These are phyloP conservation scores for Dunaliella sp. DNA, from an alignment of 139 green algal genomes.

Conservation along the genomic window DNA sequence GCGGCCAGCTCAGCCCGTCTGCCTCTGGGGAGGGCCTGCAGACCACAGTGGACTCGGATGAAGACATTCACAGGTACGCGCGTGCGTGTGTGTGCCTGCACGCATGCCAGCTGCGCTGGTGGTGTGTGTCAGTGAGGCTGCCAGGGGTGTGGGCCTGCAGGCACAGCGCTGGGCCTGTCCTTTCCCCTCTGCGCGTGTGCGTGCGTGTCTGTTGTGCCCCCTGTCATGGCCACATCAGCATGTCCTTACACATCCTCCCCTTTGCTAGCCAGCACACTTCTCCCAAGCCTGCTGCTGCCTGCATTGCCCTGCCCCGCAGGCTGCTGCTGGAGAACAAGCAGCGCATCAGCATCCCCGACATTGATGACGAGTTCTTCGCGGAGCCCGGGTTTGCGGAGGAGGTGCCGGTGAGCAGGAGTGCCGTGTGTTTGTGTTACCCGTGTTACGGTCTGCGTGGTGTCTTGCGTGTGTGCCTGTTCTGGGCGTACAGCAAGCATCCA, in stretches of 20 bases:
- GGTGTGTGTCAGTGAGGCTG: too few relatives aligned
- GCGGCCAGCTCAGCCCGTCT: too few relatives aligned
- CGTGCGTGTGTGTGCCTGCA: neutral
- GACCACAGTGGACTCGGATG: too few relatives aligned
- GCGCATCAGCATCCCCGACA: slow-evolving; percentile 31
- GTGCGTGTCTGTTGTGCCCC: too few relatives aligned
- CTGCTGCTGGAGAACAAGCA: slow-evolving; percentile 39
- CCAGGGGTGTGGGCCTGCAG: neutral
- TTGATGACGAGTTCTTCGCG: slow-evolving; percentile 39
- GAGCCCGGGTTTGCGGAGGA: neutral
- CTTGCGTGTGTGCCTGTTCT: slow-evolving; percentile 1
- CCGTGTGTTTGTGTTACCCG: too few relatives aligned
- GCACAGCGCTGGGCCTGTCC: too few relatives aligned
- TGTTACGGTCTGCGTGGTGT: neutral
- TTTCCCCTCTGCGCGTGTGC: too few relatives aligned
- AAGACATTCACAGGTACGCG: neutral
- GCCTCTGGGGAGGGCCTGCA: too few relatives aligned
- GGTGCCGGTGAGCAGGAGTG: neutral
- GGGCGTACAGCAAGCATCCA: neutral
- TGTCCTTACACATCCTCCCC: neutral
- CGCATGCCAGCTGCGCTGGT: neutral
- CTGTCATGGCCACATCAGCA: neutral
- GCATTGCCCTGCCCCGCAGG: slow-evolving; percentile 16
- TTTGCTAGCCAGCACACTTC: neutral
- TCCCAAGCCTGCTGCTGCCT: neutral